Conservation (phyloP, 2,329 filamentous ascomycete species). For the Claviceps digitariae region DNA sequence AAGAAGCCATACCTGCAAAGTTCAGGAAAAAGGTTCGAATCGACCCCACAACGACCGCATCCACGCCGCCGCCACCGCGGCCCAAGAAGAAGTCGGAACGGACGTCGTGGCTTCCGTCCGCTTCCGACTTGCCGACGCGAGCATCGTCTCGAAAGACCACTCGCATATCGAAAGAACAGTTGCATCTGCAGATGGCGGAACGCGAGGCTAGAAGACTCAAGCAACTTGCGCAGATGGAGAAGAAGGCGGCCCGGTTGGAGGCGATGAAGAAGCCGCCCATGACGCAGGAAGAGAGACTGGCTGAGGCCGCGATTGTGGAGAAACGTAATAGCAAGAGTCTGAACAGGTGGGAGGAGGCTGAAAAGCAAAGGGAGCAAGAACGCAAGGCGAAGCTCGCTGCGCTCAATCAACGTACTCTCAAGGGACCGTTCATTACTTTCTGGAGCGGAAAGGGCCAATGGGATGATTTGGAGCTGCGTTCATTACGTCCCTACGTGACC, state of each 20-base stretch:
- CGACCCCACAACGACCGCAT: constrained; percentile 31
- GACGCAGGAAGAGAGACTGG: constrained; percentile 76
- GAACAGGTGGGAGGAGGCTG: constrained; percentile 87
- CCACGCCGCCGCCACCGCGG: constrained; percentile 27
- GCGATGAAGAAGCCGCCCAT: constrained; percentile 66
- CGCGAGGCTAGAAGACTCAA: constrained; percentile 57
- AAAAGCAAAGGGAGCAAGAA: constrained; percentile 77
- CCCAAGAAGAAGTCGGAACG: constrained; percentile 49
- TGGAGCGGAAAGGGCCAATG: constrained; percentile 88
- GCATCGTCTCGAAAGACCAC: constrained; percentile 46
- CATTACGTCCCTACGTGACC: constrained; percentile 51
- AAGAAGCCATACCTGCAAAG: constrained; percentile 57
- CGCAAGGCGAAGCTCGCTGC: constrained; percentile 73
- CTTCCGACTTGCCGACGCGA: constrained; percentile 41
- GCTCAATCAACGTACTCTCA: constrained; percentile 70
- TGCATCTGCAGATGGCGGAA: constrained; percentile 60
- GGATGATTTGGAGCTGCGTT: constrained; percentile 59
- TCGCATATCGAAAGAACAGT: constrained; percentile 44
- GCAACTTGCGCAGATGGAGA: constrained; percentile 54
- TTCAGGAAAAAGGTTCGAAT: constrained; percentile 69
- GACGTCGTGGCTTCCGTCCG: constrained; percentile 42
- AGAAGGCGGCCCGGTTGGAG: constrained; percentile 55
- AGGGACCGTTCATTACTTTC: constrained; percentile 79
- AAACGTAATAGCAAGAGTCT: constrained; percentile 78
- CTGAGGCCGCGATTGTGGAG: constrained; percentile 72